phyloP scores from a whole-genome alignment of 2,329 filamentous ascomycete genomes.

The Colletotrichum costaricense region DNA sequence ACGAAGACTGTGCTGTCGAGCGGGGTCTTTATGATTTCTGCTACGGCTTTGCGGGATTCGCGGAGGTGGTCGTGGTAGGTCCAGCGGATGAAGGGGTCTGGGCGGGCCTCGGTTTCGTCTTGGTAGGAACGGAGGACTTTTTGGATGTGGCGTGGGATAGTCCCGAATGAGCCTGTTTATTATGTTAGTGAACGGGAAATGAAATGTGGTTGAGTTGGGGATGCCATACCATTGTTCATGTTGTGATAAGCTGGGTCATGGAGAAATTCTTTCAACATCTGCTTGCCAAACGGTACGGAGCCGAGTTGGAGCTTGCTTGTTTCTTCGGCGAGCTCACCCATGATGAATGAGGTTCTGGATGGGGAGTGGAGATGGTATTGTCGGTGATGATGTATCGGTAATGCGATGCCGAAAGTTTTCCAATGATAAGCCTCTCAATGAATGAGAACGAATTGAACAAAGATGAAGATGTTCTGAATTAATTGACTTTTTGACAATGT shows the following conservation, averaged over 20 bases:
- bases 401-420: background rate
- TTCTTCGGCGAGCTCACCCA: constrained; percentile 14
- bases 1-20: constrained; percentile 79
- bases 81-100: constrained; percentile 83
- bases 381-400: background rate
- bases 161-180: constrained; percentile 79
- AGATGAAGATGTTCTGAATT: background rate
- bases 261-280: constrained; percentile 73
- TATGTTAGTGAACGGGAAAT: constrained; percentile 12
- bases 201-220: background rate
- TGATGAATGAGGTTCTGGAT: background rate
- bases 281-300: constrained; percentile 44
- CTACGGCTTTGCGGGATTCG: constrained; percentile 71
- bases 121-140: constrained; percentile 73
- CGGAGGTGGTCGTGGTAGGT: constrained; percentile 72
- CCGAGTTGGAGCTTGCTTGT: background rate
- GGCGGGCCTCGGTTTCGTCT: constrained; percentile 72
- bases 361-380: background rate
- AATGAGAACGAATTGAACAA: background rate
- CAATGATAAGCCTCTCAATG: background rate
- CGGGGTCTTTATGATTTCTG: constrained; percentile 74
- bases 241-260: constrained; percentile 76
- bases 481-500: too few relatives aligned
- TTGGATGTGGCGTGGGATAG: constrained; percentile 73
- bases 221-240: constrained; percentile 78